These are phyloP conservation scores for Haplosporangium gracile DNA, from an alignment of 192 early-diverging fungal species.

Conservation along the genomic window DNA sequence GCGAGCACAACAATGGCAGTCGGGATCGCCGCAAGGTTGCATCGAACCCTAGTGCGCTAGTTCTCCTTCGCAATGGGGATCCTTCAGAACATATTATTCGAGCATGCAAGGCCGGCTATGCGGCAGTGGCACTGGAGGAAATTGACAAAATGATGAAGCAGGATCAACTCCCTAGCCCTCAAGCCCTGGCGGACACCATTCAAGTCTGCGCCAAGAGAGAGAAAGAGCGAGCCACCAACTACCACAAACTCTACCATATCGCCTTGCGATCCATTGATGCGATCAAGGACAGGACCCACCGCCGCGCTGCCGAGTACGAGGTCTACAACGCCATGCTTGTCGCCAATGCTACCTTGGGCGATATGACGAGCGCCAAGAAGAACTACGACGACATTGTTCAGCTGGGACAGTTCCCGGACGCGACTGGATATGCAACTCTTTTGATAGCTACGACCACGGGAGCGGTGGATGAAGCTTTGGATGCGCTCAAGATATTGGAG, in stretches of 20 bases:
- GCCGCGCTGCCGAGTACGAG: conserved; percentile 51
- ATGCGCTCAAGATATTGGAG: conserved; percentile 66
- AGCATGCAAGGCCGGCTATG: conserved; percentile 45
- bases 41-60: conserved; percentile 12
- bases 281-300: conserved; percentile 22
- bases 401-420: conserved; percentile 60
- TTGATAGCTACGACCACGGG: conserved; percentile 63
- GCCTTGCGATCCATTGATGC: conserved; percentile 30
- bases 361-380: conserved; percentile 64
- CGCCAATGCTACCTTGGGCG: conserved; percentile 62
- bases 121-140: conserved; percentile 44
- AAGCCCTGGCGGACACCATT: conserved; percentile 47
- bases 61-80: conserved; percentile 31
- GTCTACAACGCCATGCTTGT: conserved; percentile 65
- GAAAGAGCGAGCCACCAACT: conserved; percentile 42
- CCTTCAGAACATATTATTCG: conserved; percentile 47
- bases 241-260: conserved; percentile 30
- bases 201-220: conserved; percentile 54
- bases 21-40: not conserved
- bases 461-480: conserved; percentile 64
- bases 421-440: conserved; percentile 66
- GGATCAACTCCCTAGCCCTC: conserved; percentile 38
- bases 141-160: conserved; percentile 37
- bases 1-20: not conserved
- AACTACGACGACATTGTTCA: conserved; percentile 65